Evolutionary conservation across 78 protist species (phyloP).

Genomic region (Isochrysis galbana): DNA sequence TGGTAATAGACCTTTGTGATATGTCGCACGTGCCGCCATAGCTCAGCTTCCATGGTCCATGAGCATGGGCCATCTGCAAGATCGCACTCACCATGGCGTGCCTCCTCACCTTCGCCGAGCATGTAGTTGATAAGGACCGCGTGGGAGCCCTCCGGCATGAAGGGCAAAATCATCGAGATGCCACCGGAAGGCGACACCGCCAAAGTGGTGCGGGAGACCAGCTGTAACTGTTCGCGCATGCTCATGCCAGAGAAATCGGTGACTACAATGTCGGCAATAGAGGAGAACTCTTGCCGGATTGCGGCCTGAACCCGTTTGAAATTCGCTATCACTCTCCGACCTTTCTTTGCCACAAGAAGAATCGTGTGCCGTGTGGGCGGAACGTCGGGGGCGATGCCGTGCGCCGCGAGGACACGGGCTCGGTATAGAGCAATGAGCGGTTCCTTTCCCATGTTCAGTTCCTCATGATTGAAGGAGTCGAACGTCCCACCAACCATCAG

Average conservation of each 20-base stretch:
- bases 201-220: background rate
- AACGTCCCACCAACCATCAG: background rate
- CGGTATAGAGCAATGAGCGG: constrained; percentile 16
- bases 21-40: constrained; percentile 15
- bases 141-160: background rate
- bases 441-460: background rate
- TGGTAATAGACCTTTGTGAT: background rate
- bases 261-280: background rate
- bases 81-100: constrained; percentile 11
- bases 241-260: background rate
- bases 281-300: background rate
- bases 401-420: background rate
- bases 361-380: background rate
- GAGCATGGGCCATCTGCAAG: background rate
- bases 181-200: constrained; percentile 15
- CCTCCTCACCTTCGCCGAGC: background rate
- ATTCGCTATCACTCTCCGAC: background rate
- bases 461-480: background rate
- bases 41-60: constrained; percentile 28
- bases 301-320: background rate
- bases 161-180: constrained; percentile 14
- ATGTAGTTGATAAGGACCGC: background rate
- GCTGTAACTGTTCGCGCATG: background rate
- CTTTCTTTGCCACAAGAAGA: background rate
- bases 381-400: background rate